Evolutionary conservation across 2,329 filamentous ascomycete species (phyloP).

Genomic region (Scedosporium dehoogii): DNA sequence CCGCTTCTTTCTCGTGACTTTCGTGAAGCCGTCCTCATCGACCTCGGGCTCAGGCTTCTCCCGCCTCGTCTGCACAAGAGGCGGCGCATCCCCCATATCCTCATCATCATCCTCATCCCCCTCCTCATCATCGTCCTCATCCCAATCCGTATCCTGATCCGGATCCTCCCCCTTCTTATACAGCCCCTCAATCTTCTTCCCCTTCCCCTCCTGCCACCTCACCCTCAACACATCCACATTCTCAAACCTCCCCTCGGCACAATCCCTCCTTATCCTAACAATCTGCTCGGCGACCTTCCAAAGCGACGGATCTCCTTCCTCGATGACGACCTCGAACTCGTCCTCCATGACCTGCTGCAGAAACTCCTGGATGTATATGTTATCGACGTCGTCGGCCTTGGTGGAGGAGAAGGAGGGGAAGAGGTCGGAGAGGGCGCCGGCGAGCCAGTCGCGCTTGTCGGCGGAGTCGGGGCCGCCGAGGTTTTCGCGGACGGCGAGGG

Average conservation of each 20-base stretch:
- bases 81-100: constrained; percentile 61
- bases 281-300: constrained; percentile 65
- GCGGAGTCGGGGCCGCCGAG: constrained; percentile 77
- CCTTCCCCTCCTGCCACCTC: constrained; percentile 52
- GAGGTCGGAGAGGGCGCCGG: constrained; percentile 74
- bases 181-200: constrained; percentile 42
- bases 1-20: constrained; percentile 63
- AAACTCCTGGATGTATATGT: constrained; percentile 59
- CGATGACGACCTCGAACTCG: constrained; percentile 88
- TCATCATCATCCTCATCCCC: constrained; percentile 45
- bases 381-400: constrained; percentile 49
- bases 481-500: constrained; percentile 73
- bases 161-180: constrained; percentile 45
- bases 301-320: constrained; percentile 67
- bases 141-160: constrained; percentile 52
- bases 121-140: constrained; percentile 49
- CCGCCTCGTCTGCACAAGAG: constrained; percentile 43
- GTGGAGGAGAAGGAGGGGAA: constrained; percentile 53
- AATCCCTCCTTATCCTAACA: constrained; percentile 54
- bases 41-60: constrained; percentile 61
- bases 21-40: constrained; percentile 75
- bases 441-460: constrained; percentile 96
- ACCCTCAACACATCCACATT: constrained; percentile 53
- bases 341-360: constrained; percentile 63
- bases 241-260: constrained; percentile 54